Evolutionary conservation across 2,329 filamentous ascomycete genomes (phyloP).

Genomic region (Paracorniculantispora psalliotae): DNA sequence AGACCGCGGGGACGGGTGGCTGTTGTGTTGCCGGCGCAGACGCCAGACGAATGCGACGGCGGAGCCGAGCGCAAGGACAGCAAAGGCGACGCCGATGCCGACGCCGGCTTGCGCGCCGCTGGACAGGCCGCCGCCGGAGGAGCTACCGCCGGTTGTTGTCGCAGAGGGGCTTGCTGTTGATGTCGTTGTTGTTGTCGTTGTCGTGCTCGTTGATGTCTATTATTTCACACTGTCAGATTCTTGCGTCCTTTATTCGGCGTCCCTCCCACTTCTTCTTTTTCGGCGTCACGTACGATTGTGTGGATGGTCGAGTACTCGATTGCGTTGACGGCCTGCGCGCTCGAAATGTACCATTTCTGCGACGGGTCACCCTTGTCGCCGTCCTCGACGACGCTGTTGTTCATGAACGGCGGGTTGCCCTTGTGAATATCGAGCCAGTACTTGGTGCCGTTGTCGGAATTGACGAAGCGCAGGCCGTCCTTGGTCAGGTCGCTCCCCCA

Average conservation of each 20-base stretch:
- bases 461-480: conserved; percentile 26
- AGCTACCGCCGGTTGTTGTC: not conserved
- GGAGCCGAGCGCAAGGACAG: conserved; percentile 21
- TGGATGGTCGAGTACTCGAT: conserved; percentile 30
- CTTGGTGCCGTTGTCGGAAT: conserved; percentile 27
- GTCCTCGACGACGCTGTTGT: conserved; percentile 19
- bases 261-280: not conserved
- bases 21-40: conserved; percentile 14
- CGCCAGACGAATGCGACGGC: conserved; percentile 25
- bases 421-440: conserved; percentile 30
- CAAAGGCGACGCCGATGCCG: conserved; percentile 25
- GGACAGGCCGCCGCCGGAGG: conserved; percentile 20
- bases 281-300: conserved; percentile 20
- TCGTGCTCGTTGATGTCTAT: not conserved
- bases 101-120: conserved; percentile 27
- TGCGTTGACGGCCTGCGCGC: conserved; percentile 25
- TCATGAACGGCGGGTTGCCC: conserved; percentile 27
- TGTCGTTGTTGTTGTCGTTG: conserved; percentile 14
- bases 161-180: not conserved
- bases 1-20: no score
- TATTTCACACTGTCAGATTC: not conserved
- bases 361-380: conserved; percentile 22
- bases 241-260: not conserved
- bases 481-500: conserved; percentile 22
- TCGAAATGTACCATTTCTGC: conserved; percentile 32